A percentile compares a stretch with the other conserved stretches of the same genome.
These are phyloP conservation scores for Schizopora paradoxa DNA, from an alignment of 1,284 basidiomycete species.

Conservation along the genomic window DNA sequence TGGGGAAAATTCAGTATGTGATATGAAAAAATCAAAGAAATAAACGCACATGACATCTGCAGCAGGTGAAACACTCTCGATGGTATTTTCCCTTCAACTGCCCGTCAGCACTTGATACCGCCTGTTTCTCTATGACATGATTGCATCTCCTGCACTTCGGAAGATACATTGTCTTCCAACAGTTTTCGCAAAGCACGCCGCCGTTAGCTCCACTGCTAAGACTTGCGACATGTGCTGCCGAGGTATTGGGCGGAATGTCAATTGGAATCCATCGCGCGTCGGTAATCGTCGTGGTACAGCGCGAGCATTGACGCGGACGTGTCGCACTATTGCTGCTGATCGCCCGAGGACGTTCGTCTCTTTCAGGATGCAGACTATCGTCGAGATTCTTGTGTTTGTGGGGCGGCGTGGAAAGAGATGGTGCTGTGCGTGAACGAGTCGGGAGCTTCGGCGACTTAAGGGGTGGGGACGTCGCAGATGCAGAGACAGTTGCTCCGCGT, in stretches of 20 bases:
- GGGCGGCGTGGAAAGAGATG: constrained; percentile 36
- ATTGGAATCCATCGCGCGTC: constrained; percentile 79
- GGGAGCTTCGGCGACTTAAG: constrained; percentile 47
- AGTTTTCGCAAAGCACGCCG: constrained; percentile 72
- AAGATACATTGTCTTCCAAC: constrained; percentile 93
- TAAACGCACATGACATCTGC: constrained; percentile 62
- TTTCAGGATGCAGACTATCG: constrained; percentile 17
- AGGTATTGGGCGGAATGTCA: too few species aligned
- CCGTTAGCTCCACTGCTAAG: constrained; percentile 72
- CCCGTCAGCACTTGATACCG: constrained; percentile 85
- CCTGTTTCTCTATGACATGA: constrained; percentile 80
- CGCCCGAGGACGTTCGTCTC: not conserved
- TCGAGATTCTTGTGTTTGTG: constrained; percentile 27
- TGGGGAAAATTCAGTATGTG: constrained; percentile 26
- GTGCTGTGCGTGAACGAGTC: constrained; percentile 47
- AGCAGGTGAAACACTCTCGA: constrained; percentile 82
- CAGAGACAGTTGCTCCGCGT: constrained; percentile 32
- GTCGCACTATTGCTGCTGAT: constrained; percentile 1
- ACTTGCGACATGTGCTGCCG: too few species aligned
- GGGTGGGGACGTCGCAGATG: constrained; percentile 37
- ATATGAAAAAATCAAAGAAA: constrained; percentile 9
- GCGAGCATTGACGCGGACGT: constrained; percentile 43
- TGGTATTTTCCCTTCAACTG: constrained; percentile 93
- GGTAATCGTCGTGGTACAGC: constrained; percentile 64
- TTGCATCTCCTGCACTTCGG: constrained; percentile 88